Percentiles rank a stretch among this genome's conserved stretches.
These are phyloP conservation scores for Pyrenochaeta sp. DNA, from an alignment of 2,329 filamentous ascomycete species.

Conservation along the genomic window DNA sequence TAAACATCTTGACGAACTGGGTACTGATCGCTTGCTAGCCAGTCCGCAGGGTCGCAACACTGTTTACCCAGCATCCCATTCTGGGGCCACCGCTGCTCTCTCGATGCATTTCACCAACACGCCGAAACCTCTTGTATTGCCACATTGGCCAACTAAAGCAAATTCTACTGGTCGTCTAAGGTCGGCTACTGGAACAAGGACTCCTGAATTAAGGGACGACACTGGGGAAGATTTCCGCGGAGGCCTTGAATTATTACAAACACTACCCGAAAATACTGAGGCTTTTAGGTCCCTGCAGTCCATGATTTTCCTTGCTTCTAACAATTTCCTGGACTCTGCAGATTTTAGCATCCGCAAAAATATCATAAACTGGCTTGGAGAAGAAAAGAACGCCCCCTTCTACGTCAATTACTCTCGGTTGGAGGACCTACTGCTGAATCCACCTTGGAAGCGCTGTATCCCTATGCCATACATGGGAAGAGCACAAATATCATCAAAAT, in stretches of 20 bases:
- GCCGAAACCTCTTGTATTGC: not conserved
- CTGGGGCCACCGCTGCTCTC: not conserved
- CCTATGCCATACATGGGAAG: not conserved
- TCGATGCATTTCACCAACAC: not conserved
- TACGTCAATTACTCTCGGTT: not conserved
- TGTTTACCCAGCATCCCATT: not conserved
- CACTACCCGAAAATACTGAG: not conserved
- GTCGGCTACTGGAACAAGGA: not conserved
- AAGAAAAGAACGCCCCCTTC: not conserved
- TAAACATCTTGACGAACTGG: not conserved
- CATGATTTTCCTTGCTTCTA: not conserved
- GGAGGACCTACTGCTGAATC: not conserved
- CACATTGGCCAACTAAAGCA: not conserved
- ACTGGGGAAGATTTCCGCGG: not conserved
- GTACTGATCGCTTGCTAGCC: not conserved
- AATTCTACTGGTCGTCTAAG: not conserved
- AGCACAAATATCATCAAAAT: not conserved
- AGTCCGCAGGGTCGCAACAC: not conserved
- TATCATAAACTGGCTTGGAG: not conserved
- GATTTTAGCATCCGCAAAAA: not conserved
- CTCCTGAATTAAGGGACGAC: not conserved
- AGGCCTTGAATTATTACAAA: not conserved
- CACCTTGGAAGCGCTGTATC: not conserved
- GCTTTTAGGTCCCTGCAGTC: not conserved
- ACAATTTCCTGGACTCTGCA: not conserved